These are phyloP conservation scores for Magnaporthiopsis incrustans DNA, from an alignment of 2,329 filamentous ascomycete genomes.

Conservation along the genomic window DNA sequence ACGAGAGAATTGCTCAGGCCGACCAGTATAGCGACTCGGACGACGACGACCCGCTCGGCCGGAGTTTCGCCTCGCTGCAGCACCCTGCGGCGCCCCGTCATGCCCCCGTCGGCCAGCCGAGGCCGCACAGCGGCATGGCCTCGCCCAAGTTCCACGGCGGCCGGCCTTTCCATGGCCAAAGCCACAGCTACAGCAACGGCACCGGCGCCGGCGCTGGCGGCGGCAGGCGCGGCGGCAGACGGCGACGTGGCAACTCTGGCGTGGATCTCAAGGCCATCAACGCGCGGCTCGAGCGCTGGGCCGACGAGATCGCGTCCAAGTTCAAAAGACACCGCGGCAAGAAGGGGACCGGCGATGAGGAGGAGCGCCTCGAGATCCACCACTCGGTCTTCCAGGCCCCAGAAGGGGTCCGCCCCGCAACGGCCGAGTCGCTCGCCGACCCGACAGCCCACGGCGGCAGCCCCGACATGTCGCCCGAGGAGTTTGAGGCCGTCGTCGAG, in stretches of 20 bases:
- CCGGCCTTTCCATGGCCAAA: conserved; percentile 8
- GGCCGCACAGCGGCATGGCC: conserved; percentile 51
- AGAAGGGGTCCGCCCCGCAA: conserved; percentile 75
- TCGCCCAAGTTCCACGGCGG: conserved; percentile 38
- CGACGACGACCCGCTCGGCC: conserved; percentile 50
- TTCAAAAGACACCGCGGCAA: conserved; percentile 82
- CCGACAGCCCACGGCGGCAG: conserved; percentile 14
- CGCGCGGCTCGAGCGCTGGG: conserved; percentile 88
- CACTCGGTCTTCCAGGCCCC: conserved; percentile 95
- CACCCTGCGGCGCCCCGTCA: conserved; percentile 50
- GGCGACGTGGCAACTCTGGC: conserved; percentile 61
- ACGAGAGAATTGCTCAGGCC: conserved; percentile 76
- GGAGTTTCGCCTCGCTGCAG: conserved; percentile 45
- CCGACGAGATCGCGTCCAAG: conserved; percentile 92
- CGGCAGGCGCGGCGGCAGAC: conserved; percentile 30
- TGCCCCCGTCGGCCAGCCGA: conserved; percentile 54
- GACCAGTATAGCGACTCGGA: conserved; percentile 66
- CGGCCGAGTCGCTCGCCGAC: conserved; percentile 62
- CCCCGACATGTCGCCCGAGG: conserved; percentile 54
- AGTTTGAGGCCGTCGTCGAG: conserved; percentile 85
- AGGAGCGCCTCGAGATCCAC: conserved; percentile 88
- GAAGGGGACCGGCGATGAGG: conserved; percentile 61
- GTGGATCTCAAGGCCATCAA: conserved; percentile 99
- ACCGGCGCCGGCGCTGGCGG: conserved; percentile 18
- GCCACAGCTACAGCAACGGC: conserved; percentile 4